These are phyloP conservation scores for Aspergillus carlsbadensis DNA, from an alignment of 495 filamentous ascomycete genomes.

Conservation along the genomic window DNA sequence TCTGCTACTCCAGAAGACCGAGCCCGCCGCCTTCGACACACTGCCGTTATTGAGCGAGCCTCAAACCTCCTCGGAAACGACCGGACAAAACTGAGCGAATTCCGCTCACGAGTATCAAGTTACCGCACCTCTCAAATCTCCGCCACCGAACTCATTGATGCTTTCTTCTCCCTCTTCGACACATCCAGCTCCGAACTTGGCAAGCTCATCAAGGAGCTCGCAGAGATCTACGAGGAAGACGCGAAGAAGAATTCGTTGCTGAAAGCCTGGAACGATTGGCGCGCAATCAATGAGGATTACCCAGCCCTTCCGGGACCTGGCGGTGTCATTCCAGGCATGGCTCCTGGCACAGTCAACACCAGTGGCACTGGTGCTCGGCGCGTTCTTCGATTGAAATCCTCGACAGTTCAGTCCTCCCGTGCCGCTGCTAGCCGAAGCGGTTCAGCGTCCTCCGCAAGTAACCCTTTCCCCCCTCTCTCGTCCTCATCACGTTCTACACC, in stretches of 20 bases:
- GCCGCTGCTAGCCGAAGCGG: constrained; percentile 53
- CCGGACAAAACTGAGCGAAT: constrained; percentile 65
- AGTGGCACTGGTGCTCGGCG: constrained; percentile 46
- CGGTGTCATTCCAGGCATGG: constrained; percentile 55
- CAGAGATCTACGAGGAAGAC: constrained; percentile 87
- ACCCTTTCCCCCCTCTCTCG: constrained; percentile 49
- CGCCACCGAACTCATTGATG: constrained; percentile 74
- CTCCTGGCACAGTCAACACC: constrained; percentile 36
- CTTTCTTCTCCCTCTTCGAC: constrained; percentile 81
- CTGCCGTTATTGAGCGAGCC: constrained; percentile 82
- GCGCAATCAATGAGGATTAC: constrained; percentile 93
- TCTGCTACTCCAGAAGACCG: constrained; percentile 69
- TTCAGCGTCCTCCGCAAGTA: constrained; percentile 29
- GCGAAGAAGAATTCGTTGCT: constrained; percentile 68
- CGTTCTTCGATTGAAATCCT: constrained; percentile 72
- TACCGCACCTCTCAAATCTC: constrained; percentile 66
- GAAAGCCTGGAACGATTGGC: constrained; percentile 90
- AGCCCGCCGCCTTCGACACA: constrained; percentile 67
- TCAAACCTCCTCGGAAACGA: constrained; percentile 75
- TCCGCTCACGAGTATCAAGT: constrained; percentile 73
- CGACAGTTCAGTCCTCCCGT: constrained; percentile 70
- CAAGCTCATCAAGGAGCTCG: constrained; percentile 87
- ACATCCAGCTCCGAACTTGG: constrained; percentile 74
- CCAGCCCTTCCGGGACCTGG: constrained; percentile 77
- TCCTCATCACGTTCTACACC: constrained; percentile 37